A percentile compares a stretch with the other conserved stretches of the same genome.
Conservation (phyloP, 2,329 filamentous ascomycete species). For the Talaromyces verruculosus region DNA sequence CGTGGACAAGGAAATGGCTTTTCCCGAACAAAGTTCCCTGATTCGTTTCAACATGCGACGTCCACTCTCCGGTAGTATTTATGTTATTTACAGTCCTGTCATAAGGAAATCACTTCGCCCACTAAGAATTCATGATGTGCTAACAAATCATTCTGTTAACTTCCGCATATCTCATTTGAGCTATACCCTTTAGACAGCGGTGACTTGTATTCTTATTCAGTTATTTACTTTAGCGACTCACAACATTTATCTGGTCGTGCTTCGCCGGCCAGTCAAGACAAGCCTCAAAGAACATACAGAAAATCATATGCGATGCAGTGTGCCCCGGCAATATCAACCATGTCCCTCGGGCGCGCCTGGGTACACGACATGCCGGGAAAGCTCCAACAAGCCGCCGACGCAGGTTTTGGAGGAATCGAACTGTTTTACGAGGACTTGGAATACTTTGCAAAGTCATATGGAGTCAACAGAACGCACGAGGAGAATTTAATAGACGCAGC, state of each 20-base stretch:
- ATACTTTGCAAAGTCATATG: slow-evolving; percentile 53
- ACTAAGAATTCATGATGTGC: neutral
- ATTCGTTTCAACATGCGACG: neutral
- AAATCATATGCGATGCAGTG: slow-evolving; percentile 1
- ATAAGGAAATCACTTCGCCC: neutral
- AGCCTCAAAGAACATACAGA: neutral
- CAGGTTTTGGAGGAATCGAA: slow-evolving; percentile 70
- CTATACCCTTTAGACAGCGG: neutral
- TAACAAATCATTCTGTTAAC: neutral
- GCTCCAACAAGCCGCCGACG: slow-evolving; percentile 62
- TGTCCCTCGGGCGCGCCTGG: slow-evolving; percentile 71
- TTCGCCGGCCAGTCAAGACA: neutral
- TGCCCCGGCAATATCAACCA: slow-evolving; percentile 65
- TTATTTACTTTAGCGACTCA: neutral
- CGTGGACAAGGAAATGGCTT: neutral
- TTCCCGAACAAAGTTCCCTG: neutral
- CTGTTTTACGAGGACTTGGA: slow-evolving; percentile 76
- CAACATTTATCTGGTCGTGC: neutral
- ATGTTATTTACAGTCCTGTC: neutral
- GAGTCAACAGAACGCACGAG: slow-evolving; percentile 41
- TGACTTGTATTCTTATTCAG: neutral
- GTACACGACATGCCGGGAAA: slow-evolving; percentile 67
- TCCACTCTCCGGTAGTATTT: neutral
- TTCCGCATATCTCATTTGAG: neutral
- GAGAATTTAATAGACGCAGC: slow-evolving; percentile 60